Conservation (phyloP, 2,329 filamentous ascomycete genomes). For the Diaporthe caulivora region DNA sequence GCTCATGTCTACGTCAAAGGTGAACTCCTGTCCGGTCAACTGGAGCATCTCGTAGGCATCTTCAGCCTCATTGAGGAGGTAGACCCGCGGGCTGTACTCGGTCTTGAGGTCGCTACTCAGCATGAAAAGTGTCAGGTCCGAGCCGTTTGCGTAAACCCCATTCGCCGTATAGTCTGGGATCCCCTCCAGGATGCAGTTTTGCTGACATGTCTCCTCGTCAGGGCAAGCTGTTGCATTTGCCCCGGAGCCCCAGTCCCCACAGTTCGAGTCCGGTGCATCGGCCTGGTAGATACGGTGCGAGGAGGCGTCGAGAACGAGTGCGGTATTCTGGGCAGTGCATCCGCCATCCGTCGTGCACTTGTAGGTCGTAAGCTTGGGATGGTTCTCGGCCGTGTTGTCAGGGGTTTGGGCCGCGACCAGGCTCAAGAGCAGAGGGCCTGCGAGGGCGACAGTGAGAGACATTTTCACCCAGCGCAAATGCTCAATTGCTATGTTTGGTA, state of each 20-base stretch:
- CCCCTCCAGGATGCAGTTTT: slow-evolving; percentile 67
- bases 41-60: slow-evolving; percentile 69
- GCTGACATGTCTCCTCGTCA: slow-evolving; percentile 61
- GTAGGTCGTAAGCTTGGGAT: slow-evolving; percentile 64
- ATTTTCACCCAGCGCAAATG: neutral
- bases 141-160: slow-evolving; percentile 50
- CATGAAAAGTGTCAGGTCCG: slow-evolving; percentile 48
- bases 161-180: slow-evolving; percentile 58
- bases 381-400: slow-evolving; percentile 55
- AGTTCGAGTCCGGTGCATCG: slow-evolving; percentile 48
- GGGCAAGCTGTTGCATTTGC: slow-evolving; percentile 61
- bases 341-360: slow-evolving; percentile 63
- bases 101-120: slow-evolving; percentile 42
- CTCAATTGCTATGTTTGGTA: neutral
- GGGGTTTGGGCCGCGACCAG: slow-evolving; percentile 25
- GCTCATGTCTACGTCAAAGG: slow-evolving; percentile 75
- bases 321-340: slow-evolving; percentile 60
- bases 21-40: slow-evolving; percentile 71
- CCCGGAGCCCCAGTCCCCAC: slow-evolving; percentile 49
- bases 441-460: neutral
- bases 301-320: slow-evolving; percentile 63
- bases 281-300: slow-evolving; percentile 60
- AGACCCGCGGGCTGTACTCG: slow-evolving; percentile 60
- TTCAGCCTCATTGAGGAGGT: slow-evolving; percentile 65
- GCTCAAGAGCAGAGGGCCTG: slow-evolving; percentile 10